These are phyloP conservation scores for Ustilago bromivora DNA, from an alignment of 1,284 basidiomycete species.

Conservation along the genomic window DNA sequence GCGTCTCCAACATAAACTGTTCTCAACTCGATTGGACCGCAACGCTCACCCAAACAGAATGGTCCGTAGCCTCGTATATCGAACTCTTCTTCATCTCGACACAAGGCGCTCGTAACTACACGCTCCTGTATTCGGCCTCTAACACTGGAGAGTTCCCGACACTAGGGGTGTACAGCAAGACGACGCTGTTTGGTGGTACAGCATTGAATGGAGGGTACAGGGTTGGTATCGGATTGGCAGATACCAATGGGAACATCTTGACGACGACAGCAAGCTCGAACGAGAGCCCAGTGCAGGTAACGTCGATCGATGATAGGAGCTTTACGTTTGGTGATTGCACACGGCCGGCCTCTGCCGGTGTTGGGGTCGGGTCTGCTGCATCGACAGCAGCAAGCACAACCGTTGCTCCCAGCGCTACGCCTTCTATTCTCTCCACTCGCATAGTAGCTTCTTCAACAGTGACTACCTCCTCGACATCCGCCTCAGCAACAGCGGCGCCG, in stretches of 20 bases:
- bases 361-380: background rate
- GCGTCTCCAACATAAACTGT: slow-evolving; percentile 27
- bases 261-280: slow-evolving; percentile 4
- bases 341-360: background rate
- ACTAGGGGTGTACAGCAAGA: slow-evolving; percentile 14
- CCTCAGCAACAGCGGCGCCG: slow-evolving; percentile 6
- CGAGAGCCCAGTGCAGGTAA: slow-evolving; percentile 13
- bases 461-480: slow-evolving; percentile 1
- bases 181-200: slow-evolving; percentile 17
- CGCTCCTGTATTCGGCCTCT: slow-evolving; percentile 18
- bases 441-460: background rate
- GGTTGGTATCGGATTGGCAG: slow-evolving; percentile 27
- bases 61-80: slow-evolving; percentile 25
- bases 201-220: slow-evolving; percentile 14
- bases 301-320: slow-evolving; percentile 9
- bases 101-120: slow-evolving; percentile 23
- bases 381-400: background rate
- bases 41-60: slow-evolving; percentile 24
- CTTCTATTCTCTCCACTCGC: background rate
- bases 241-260: slow-evolving; percentile 17
- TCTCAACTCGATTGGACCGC: slow-evolving; percentile 18
- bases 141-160: slow-evolving; percentile 13
- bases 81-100: slow-evolving; percentile 28
- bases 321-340: slow-evolving; percentile 20
- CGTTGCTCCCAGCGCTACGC: background rate